Evolutionary conservation across 2,329 filamentous ascomycete species (phyloP), one percentile per base, ranked within the genome.

Genomic region (Trichophaea hybrida): DNA sequence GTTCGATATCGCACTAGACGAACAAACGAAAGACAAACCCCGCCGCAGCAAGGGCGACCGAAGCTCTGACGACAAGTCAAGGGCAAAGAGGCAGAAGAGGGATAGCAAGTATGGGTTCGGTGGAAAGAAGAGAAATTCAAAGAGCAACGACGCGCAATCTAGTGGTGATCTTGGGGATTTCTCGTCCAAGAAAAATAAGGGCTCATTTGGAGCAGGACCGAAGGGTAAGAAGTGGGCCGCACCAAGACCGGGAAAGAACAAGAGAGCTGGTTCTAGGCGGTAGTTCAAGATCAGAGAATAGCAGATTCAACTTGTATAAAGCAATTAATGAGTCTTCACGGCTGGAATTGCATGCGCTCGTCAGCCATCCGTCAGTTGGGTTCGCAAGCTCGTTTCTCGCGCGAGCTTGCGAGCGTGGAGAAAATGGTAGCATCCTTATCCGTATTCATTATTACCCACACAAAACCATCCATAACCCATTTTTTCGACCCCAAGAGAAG

Each of bases 91-190:
- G 62, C 81, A 86, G 72, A 95, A 94, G 82, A 95, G 94, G 77
- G 84, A 98, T 71, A 80, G 86, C 66, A 96, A 95, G 76, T 97
- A 84, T 72, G 93, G 93, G 31, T 95, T 91, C 70, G 93, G 93
- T 62, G 93, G 93, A 68, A 96, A 95, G 82, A 98, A 98, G 79
- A 79, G 85, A 58, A 83, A 89, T 71, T 74, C 79, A 59, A 98
- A 98, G 81, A 95, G 89, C 62, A 88, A 88, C 67, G 90, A 96
- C 73, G 89, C 90, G 53, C 71, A 79, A 63, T 94, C 87, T 65
- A 89, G 83, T 51, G 84, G 81, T 62, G 93, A 98, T 72, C 75
- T 94, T 67, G 81, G 81, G 63, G 82, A 80, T 1, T 97, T 94
- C 75, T 89, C 84, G 58, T 79, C 78, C 40, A 88, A 84, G 77